These are phyloP conservation scores for Sonneratia alba DNA, from an alignment of 345 rosid genomes.

Conservation along the genomic window DNA sequence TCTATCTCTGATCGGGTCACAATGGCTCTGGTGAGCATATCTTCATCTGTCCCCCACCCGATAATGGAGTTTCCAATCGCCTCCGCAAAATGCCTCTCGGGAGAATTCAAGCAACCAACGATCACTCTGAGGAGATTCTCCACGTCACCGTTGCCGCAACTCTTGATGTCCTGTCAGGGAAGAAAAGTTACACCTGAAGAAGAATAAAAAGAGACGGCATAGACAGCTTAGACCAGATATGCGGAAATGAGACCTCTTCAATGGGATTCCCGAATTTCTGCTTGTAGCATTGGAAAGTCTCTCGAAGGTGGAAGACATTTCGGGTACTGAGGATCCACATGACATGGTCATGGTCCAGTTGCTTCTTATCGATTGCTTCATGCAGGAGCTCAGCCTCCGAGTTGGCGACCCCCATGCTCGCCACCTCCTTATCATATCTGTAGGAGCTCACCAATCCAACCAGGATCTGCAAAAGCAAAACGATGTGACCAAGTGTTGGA, in stretches of 20 bases:
- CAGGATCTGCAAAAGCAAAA: slow-evolving; percentile 37
- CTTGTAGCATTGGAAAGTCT: slow-evolving; percentile 53
- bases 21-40: slow-evolving; percentile 65
- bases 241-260: slow-evolving; percentile 41
- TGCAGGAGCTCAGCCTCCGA: slow-evolving; percentile 52
- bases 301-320: slow-evolving; percentile 63
- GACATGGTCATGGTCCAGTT: slow-evolving; percentile 53
- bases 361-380: slow-evolving; percentile 48
- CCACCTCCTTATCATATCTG: slow-evolving; percentile 62
- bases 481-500: background rate
- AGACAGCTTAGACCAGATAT: background rate
- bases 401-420: slow-evolving; percentile 42
- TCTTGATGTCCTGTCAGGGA: slow-evolving; percentile 45
- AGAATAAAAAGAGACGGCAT: background rate
- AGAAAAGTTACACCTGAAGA: background rate
- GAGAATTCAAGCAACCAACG: slow-evolving; percentile 49
- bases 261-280: slow-evolving; percentile 40
- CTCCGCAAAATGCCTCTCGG: slow-evolving; percentile 85
- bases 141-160: slow-evolving; percentile 46
- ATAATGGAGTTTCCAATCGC: slow-evolving; percentile 42
- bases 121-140: slow-evolving; percentile 38
- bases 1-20: slow-evolving; percentile 74
- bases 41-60: slow-evolving; percentile 86
- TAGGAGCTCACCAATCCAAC: slow-evolving; percentile 58
- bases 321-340: slow-evolving; percentile 56